Base-by-base conservation (phyloP, 176 grass and related monocot genomes). In the Avena insularis region DNA sequence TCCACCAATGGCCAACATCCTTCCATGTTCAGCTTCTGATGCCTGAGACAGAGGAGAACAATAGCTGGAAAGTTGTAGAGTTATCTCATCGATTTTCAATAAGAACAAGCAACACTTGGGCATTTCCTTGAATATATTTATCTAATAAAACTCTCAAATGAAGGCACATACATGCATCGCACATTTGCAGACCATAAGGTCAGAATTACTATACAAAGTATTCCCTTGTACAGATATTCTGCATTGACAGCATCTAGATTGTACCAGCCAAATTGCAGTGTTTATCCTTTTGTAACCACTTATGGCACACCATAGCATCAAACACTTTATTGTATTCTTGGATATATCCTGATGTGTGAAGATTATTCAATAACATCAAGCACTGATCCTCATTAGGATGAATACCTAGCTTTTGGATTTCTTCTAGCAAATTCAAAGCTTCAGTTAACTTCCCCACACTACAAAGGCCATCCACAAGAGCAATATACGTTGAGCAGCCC, bases 351-450 rank as follows among this genome's bases (percentile, higher is more conserved):
- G 35, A 58, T 67, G 35, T 33, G 19, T 84, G 64, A 87, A 89
- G 82, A 76, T 51, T 51, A 55, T 87, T 58, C 74, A 93, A 36
- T 49, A 80, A 12, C 54, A 54, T 60, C 59, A 91, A 54, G 57
- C 89, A 90, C 35, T 82, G 82, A 63, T 84, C 57, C 47, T 86
- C 76, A 68, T 70, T 82, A 36, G 85, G 87, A 45, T 27, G 64
- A 60, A 88, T 62, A 62, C 62, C 82, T 55, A 54, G 77, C 85
- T 93, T 79, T 63, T 86, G 38, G 71, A 93, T 88, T 88, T 96
- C 79, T 64, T 88, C 72, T 66, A 89, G 74, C 38, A 96, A 86
- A 79, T 79, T 74, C 12, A 77, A 86, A 71, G 79, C 89, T 91
- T 91, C 87, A 75, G 19, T 76, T 76, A 83, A 75, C 50, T 88